phyloP scores from a whole-genome alignment of 2,329 filamentous ascomycete genomes.

The Dactylonectria macrodidyma region DNA sequence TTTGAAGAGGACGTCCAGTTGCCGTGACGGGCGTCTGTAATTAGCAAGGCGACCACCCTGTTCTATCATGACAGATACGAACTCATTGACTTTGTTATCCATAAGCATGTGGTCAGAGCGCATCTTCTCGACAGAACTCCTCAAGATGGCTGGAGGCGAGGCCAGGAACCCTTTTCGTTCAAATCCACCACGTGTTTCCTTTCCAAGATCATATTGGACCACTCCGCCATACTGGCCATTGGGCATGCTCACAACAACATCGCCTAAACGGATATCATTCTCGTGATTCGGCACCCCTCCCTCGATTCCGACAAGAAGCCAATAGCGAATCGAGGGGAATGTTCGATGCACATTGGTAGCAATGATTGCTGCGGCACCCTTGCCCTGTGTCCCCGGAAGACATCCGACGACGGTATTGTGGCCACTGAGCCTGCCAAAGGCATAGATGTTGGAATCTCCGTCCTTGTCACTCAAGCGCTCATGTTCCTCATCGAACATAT shows the following conservation, averaged over 20 bases:
- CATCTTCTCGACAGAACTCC: conserved; percentile 35
- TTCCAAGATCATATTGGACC: conserved; percentile 41
- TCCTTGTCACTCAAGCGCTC: conserved; percentile 26
- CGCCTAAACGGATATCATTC: conserved; percentile 50
- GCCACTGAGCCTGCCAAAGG: conserved; percentile 43
- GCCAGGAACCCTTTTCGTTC: conserved; percentile 37
- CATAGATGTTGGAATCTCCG: conserved; percentile 46
- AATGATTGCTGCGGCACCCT: conserved; percentile 43
- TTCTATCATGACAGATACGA: conserved; percentile 4
- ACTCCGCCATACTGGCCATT: conserved; percentile 34
- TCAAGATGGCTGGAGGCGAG: conserved; percentile 29
- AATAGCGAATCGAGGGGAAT: conserved; percentile 45
- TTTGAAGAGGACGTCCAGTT: conserved; percentile 35
- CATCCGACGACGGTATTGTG: conserved; percentile 49
- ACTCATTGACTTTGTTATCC: conserved; percentile 32
- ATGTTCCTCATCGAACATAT: conserved; percentile 49
- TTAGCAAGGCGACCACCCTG: conserved; percentile 20
- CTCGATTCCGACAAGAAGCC: conserved; percentile 47
- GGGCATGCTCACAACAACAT: conserved; percentile 40
- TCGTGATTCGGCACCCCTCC: conserved; percentile 34
- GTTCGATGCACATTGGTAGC: conserved; percentile 42
- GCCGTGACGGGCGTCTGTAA: conserved; percentile 28
- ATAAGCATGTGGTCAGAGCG: conserved; percentile 32
- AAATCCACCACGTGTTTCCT: conserved; percentile 34
- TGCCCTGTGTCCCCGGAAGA: conserved; percentile 45